phyloP scores from a whole-genome alignment of 2,329 filamentous ascomycete genomes.

The Iodosphaeria phyllophila region DNA sequence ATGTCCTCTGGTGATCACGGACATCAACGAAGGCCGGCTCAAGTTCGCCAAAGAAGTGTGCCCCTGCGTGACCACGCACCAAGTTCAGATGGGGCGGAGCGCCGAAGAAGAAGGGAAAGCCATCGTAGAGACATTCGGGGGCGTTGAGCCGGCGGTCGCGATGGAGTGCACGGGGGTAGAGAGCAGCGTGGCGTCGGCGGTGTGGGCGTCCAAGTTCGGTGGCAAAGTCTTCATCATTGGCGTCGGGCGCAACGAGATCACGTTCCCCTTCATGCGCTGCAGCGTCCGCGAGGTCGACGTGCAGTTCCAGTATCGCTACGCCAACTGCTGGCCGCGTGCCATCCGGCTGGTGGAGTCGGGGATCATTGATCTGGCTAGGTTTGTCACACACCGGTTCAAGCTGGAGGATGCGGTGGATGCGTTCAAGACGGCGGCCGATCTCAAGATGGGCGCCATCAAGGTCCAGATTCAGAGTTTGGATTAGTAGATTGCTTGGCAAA shows the following conservation, averaged over 20 bases:
- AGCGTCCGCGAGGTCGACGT: conserved; percentile 85
- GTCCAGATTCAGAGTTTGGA: conserved; percentile 72
- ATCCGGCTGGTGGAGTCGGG: conserved; percentile 76
- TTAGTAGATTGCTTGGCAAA: too few species aligned
- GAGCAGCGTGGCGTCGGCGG: conserved; percentile 67
- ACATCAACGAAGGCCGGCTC: conserved; percentile 76
- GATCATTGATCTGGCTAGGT: conserved; percentile 58
- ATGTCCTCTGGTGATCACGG: conserved; percentile 80
- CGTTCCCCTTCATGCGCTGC: conserved; percentile 84
- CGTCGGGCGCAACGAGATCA: conserved; percentile 89
- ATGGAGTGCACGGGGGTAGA: conserved; percentile 94
- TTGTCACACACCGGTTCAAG: conserved; percentile 76
- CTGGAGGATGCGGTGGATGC: conserved; percentile 78
- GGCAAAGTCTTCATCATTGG: conserved; percentile 96
- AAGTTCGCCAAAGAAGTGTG: conserved; percentile 71
- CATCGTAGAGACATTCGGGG: conserved; percentile 54
- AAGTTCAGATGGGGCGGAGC: conserved; percentile 45
- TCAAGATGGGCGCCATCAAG: conserved; percentile 91
- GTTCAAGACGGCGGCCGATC: conserved; percentile 74
- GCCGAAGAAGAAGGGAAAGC: conserved; percentile 53
- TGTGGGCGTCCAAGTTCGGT: conserved; percentile 84
- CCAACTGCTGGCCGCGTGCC: conserved; percentile 88
- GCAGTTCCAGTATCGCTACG: conserved; percentile 92
- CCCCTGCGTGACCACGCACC: conserved; percentile 63
- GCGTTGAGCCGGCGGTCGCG: conserved; percentile 61